These are phyloP conservation scores for Ustilago nuda DNA, from an alignment of 1,284 basidiomycete species.

Conservation along the genomic window DNA sequence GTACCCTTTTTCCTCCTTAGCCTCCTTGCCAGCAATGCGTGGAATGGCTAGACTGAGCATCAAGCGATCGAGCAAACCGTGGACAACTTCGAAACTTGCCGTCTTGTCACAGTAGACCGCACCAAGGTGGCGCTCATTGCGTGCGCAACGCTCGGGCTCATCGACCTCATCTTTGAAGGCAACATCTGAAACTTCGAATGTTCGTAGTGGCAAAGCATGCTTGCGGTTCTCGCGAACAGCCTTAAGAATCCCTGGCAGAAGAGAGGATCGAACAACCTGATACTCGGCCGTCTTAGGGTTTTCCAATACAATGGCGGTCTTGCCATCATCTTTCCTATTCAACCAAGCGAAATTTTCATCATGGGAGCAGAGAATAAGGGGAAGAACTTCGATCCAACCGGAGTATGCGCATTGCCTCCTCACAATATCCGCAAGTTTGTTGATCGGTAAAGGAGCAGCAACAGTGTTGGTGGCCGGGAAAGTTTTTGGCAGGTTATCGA, in stretches of 20 bases:
- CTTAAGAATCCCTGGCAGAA: conserved; percentile 95
- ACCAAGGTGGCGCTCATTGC: conserved; percentile 86
- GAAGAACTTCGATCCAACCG: conserved; percentile 94
- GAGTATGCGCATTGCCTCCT: conserved; percentile 90
- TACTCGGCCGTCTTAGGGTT: conserved; percentile 98
- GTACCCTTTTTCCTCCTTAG: conserved; percentile 79
- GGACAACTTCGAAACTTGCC: conserved; percentile 95
- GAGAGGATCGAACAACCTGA: conserved; percentile 94
- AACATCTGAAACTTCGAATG: conserved; percentile 94
- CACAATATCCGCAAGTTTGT: conserved; percentile 89
- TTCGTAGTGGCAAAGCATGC: conserved; percentile 88
- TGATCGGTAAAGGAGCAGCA: conserved; percentile 88
- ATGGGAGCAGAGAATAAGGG: conserved; percentile 96
- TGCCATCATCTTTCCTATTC: conserved; percentile 84
- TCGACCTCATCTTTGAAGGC: conserved; percentile 83
- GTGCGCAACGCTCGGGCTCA: conserved; percentile 79
- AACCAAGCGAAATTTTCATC: conserved; percentile 97
- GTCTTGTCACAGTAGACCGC: conserved; percentile 96
- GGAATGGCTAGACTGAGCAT: conserved; percentile 95
- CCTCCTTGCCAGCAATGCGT: conserved; percentile 75
- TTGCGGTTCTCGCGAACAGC: conserved; percentile 96
- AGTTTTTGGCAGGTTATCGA: conserved; percentile 91
- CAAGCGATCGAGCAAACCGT: conserved; percentile 90
- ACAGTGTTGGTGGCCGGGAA: conserved; percentile 97
- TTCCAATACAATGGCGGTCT: conserved; percentile 85